Percentiles rank a stretch among this genome's conserved stretches.
phyloP scores from a whole-genome alignment of 805 yeast genomes.

The Grigorovia humatica region DNA sequence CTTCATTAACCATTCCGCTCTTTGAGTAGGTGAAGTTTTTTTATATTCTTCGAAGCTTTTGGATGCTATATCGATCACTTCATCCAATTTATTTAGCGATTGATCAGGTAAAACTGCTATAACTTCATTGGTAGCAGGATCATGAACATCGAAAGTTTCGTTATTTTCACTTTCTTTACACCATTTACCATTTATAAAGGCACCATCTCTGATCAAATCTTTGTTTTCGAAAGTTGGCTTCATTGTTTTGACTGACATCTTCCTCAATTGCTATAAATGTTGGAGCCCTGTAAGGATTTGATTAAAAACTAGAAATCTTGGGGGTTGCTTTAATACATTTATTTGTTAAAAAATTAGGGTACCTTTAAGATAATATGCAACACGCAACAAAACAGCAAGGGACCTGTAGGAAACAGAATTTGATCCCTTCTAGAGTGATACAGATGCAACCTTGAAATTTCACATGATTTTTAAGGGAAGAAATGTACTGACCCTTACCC shows the following conservation, averaged over 20 bases:
- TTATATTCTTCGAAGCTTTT: conserved; percentile 37
- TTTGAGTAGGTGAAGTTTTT: conserved; percentile 39
- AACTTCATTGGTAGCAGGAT: conserved; percentile 62
- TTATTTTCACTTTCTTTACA: conserved; percentile 28
- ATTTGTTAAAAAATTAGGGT: too few species aligned
- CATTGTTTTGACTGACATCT: conserved; percentile 4
- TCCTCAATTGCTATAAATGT: neutral
- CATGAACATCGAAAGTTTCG: conserved; percentile 50
- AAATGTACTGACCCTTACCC: too few species aligned
- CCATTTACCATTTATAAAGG: conserved; percentile 72
- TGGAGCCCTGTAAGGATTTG: too few species aligned
- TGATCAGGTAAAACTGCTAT: conserved; percentile 54
- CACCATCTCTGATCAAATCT: conserved; percentile 47
- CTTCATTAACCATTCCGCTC: conserved; percentile 42
- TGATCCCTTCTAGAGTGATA: too few species aligned
- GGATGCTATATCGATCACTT: conserved; percentile 40
- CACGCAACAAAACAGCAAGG: too few species aligned
- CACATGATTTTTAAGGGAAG: too few species aligned
- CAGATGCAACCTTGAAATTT: too few species aligned
- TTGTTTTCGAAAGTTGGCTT: conserved; percentile 34
- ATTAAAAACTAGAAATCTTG: too few species aligned
- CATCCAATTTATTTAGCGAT: conserved; percentile 49
- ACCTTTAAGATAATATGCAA: too few species aligned
- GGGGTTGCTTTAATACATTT: too few species aligned
- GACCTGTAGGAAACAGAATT: too few species aligned